Evolutionary conservation across 2,329 filamentous ascomycete species (phyloP), one percentile per base, ranked within the genome.

Genomic region (Fusarium solani-melongenae): DNA sequence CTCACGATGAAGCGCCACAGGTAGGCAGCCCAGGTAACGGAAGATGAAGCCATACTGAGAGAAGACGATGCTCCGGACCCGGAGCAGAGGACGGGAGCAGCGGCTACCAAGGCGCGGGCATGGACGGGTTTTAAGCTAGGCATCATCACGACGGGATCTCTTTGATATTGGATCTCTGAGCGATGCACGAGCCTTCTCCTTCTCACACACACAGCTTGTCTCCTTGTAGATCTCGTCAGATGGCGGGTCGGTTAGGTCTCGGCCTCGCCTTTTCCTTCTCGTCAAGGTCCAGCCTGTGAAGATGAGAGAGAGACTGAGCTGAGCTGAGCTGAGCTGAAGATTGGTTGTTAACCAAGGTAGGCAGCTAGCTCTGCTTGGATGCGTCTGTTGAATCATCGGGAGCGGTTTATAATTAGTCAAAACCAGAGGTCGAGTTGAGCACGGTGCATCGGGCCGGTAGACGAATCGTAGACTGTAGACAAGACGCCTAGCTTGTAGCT

Each of bases 361-460:
- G 49, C 49, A 53, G 27, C 49, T 33, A 61, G 67, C 67, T 59
- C 41, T 64, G 64, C 67, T 68, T 62, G 15, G 33, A 34, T 15
- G 41, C 44, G 33, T 59, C 62, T 46, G 46, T 62, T 68, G 72
- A 73, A 64, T 68, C 70, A 67, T 75, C 65, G 67, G 62, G 65
- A 74, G 64, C 64, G 63, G 66, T 66, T 78, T 75, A 74, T 75
- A 75, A 71, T 62, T 78, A 78, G 76, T 76, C 73, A 73, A 74
- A 66, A 36, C 51, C 64, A 63, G 22, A 51, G 51, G 46, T 75
- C 61, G 41, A 70, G 59, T 51, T 64, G 66, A 78, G 76, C 74
- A 76, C 74, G 76, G 76, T 76, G 76, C 76, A 78, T 75, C 76
- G 76, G 76, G 73, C 76, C 76, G 75, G 66, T 66, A 76, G 69